Conservation (phyloP, 1,284 basidiomycete genomes). For the Dichomitus squalens region DNA sequence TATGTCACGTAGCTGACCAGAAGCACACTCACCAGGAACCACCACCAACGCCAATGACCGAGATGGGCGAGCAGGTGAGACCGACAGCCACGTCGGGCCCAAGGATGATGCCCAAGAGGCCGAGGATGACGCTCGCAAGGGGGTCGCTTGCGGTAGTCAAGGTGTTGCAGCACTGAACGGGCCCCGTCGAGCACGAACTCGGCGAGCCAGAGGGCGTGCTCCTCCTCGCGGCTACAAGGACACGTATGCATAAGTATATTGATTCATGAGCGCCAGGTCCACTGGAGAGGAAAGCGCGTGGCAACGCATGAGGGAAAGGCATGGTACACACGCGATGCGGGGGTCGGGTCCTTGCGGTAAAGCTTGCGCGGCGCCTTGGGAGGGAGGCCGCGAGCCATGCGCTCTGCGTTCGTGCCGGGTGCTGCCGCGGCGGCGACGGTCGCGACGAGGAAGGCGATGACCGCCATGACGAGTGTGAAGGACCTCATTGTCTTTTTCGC, state of each 20-base stretch:
- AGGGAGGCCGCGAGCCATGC: constrained; percentile 24
- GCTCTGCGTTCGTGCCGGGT: constrained; percentile 21
- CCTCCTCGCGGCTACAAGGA: constrained; percentile 3
- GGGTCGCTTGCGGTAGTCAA: constrained; percentile 16
- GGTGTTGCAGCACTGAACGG: constrained; percentile 31
- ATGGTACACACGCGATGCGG: constrained; percentile 7
- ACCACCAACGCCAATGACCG: constrained; percentile 24
- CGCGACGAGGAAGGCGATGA: constrained; percentile 21
- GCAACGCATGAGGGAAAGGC: background rate
- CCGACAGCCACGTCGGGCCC: constrained; percentile 26
- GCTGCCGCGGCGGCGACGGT: constrained; percentile 14
- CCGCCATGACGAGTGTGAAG: constrained; percentile 10
- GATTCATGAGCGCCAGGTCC: background rate
- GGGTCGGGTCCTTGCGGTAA: constrained; percentile 8
- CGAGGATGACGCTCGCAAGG: constrained; percentile 16
- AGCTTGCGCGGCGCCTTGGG: constrained; percentile 19
- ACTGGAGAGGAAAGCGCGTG: background rate
- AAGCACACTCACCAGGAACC: constrained; percentile 22
- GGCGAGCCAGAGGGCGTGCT: constrained; percentile 11
- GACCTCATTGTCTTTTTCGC: constrained; percentile 14
- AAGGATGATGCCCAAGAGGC: constrained; percentile 28
- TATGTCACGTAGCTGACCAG: too few relatives aligned
- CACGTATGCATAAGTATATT: background rate
- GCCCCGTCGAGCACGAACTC: constrained; percentile 28
- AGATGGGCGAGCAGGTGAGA: constrained; percentile 31